Percentiles rank a stretch among this genome's conserved stretches.
Evolutionary conservation across 257 asterid genomes (phyloP).

Genomic region (Cordia subcordata): DNA sequence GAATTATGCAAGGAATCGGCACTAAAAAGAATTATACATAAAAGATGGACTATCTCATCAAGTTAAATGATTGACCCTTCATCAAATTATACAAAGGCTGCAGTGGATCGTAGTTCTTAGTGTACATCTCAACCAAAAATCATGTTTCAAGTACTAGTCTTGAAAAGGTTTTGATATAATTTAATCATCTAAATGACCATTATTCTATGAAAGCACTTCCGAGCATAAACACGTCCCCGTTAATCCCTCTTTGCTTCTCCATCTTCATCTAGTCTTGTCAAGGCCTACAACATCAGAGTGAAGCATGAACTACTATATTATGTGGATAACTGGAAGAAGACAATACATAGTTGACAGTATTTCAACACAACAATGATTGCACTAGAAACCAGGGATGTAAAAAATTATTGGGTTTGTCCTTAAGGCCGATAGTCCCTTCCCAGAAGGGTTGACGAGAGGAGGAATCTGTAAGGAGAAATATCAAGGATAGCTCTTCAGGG

Average conservation of each 20-base stretch:
- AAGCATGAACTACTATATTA: constrained; percentile 42
- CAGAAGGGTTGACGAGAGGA: background rate
- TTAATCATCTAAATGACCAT: background rate
- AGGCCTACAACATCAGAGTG: constrained; percentile 71
- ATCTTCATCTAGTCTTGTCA: constrained; percentile 85
- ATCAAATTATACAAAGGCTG: too few relatives aligned
- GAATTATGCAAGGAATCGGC: too few relatives aligned
- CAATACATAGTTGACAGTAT: constrained; percentile 16
- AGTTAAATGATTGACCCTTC: too few relatives aligned
- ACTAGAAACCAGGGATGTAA: background rate
- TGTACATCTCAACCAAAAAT: background rate
- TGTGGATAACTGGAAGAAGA: constrained; percentile 20
- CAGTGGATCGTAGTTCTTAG: too few relatives aligned
- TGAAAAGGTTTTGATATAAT: background rate
- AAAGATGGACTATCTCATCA: too few relatives aligned
- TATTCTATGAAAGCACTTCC: constrained; percentile 11
- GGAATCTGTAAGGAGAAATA: background rate
- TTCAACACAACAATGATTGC: constrained; percentile 13
- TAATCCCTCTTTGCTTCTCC: constrained; percentile 55
- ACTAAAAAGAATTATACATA: too few relatives aligned
- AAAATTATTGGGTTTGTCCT: background rate
- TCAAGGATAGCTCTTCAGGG: background rate
- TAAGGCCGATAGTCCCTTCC: background rate
- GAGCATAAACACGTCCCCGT: constrained; percentile 27
- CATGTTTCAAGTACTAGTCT: background rate